Conservation (phyloP, 768 basidiomycete genomes). For the Amanita polypyramis region DNA sequence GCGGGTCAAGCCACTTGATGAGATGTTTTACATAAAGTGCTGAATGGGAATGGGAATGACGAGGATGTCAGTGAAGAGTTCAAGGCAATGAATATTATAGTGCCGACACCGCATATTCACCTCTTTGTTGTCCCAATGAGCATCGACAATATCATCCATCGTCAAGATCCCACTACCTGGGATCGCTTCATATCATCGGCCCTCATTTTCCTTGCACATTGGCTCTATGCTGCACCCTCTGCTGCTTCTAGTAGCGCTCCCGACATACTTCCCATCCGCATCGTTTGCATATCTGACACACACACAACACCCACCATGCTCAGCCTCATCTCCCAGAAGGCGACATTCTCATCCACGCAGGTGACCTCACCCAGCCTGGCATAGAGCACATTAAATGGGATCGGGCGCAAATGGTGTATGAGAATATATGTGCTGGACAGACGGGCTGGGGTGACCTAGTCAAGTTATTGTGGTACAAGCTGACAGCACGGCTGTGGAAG, state of each 20-base stretch:
- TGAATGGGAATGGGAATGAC: not conserved
- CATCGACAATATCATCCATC: slow-evolving; percentile 3
- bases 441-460: slow-evolving; percentile 1
- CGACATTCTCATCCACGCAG: slow-evolving; percentile 31
- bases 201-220: slow-evolving; percentile 1
- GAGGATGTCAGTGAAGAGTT: slow-evolving; percentile 7
- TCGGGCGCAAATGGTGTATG: slow-evolving; percentile 4
- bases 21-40: slow-evolving; percentile 11
- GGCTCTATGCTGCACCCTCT: slow-evolving; percentile 4
- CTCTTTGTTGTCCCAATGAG: not conserved
- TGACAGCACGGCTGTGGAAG: slow-evolving; percentile 1
- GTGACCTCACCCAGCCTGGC: slow-evolving; percentile 28
- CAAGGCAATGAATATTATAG: slow-evolving; percentile 7
- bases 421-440: slow-evolving; percentile 4
- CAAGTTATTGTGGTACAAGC: slow-evolving; percentile 2
- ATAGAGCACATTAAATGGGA: slow-evolving; percentile 7
- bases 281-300: slow-evolving; percentile 32
- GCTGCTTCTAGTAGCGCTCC: not conserved
- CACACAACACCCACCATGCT: slow-evolving; percentile 21
- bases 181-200: slow-evolving; percentile 2
- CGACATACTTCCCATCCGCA: slow-evolving; percentile 11
- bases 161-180: not conserved
- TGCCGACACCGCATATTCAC: slow-evolving; percentile 6
- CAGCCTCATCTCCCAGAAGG: slow-evolving; percentile 22
- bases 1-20: slow-evolving; percentile 10